phyloP scores from a whole-genome alignment of 2,329 filamentous ascomycete genomes.

The Clonostachys byssicola region DNA sequence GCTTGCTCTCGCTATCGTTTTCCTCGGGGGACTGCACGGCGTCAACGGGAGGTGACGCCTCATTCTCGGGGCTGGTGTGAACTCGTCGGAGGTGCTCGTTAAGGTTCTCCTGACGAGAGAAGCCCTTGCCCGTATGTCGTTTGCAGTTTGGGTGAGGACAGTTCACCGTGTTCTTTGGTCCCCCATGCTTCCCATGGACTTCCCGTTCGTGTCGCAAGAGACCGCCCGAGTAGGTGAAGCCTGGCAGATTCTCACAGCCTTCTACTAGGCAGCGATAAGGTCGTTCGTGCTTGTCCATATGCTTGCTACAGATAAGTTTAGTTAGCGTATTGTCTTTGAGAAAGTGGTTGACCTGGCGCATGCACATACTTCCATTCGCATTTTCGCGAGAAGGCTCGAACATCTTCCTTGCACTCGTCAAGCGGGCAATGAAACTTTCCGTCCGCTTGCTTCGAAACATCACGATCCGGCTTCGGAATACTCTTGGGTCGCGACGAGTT shows the following conservation, averaged over 20 bases:
- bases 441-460: slow-evolving; percentile 57
- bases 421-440: slow-evolving; percentile 77
- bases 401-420: slow-evolving; percentile 61
- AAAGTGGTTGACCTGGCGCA: not conserved
- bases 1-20: slow-evolving; percentile 36
- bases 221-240: slow-evolving; percentile 93
- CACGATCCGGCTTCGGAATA: slow-evolving; percentile 55
- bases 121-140: slow-evolving; percentile 81
- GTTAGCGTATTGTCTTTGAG: slow-evolving; percentile 12
- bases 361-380: slow-evolving; percentile 91
- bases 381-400: slow-evolving; percentile 69
- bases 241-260: slow-evolving; percentile 87
- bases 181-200: slow-evolving; percentile 86
- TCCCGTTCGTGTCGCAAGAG: slow-evolving; percentile 87
- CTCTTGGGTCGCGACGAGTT: slow-evolving; percentile 39
- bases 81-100: slow-evolving; percentile 90
- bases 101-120: slow-evolving; percentile 89
- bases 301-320: slow-evolving; percentile 61
- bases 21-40: slow-evolving; percentile 35
- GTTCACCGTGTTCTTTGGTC: slow-evolving; percentile 80
- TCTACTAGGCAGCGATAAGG: slow-evolving; percentile 81
- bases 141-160: slow-evolving; percentile 88
- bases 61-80: slow-evolving; percentile 54
- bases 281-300: slow-evolving; percentile 97
- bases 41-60: slow-evolving; percentile 19